Evolutionary conservation across 257 asterid genomes (phyloP).

Genomic region (Nicotiana noctiflora): DNA sequence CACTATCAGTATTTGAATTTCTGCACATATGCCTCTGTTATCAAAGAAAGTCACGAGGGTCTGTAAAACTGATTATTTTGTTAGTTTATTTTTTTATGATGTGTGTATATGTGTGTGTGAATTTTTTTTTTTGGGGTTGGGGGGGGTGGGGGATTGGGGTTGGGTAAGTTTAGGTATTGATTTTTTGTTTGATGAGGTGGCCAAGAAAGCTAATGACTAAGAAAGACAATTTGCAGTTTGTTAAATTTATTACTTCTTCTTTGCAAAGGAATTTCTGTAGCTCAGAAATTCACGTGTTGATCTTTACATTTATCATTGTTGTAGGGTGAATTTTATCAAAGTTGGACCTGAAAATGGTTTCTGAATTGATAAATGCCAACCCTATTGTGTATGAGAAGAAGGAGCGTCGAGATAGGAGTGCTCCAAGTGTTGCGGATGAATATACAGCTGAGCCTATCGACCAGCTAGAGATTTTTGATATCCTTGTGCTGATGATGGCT

Average conservation of each 20-base stretch:
- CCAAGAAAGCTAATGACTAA: not conserved
- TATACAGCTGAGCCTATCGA: constrained; percentile 62
- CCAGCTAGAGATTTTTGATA: constrained; percentile 78
- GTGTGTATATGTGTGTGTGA: too few relatives aligned
- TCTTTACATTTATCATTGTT: not conserved
- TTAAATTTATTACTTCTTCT: not conserved
- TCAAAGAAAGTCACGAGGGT: too few relatives aligned
- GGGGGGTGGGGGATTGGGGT: too few relatives aligned
- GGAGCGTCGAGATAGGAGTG: constrained; percentile 58
- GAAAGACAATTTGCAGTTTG: not conserved
- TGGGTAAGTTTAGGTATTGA: not conserved
- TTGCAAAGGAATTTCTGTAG: not conserved
- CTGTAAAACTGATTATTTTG: not conserved
- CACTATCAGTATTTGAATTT: too few relatives aligned
- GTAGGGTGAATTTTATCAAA: not conserved
- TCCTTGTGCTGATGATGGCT: constrained; percentile 33
- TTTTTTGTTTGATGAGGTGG: not conserved
- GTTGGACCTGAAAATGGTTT: constrained; percentile 35
- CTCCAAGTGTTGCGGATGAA: constrained; percentile 48
- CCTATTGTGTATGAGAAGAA: constrained; percentile 68
- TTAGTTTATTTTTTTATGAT: not conserved
- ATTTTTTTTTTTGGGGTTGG: too few relatives aligned
- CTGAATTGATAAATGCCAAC: constrained; percentile 70
- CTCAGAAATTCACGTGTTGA: not conserved
- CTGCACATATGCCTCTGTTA: too few relatives aligned